Evolutionary conservation across 805 yeast genomes (phyloP).

Genomic region (Spathaspora hagerdaliae): DNA sequence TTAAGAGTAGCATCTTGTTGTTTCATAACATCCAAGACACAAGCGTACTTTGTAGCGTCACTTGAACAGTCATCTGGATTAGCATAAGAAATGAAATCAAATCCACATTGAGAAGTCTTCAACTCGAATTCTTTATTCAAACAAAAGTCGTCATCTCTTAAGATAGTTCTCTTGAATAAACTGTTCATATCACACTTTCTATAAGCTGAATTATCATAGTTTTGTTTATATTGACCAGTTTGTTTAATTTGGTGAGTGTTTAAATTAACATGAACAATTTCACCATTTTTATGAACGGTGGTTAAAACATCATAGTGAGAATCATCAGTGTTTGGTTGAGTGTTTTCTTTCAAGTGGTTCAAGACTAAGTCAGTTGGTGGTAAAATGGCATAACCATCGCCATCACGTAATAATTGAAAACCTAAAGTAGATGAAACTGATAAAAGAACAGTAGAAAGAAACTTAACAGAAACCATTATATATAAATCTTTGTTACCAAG

Average conservation of each 20-base stretch:
- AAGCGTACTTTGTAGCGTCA: conserved; percentile 7
- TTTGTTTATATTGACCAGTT: conserved; percentile 6
- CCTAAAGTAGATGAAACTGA: neutral
- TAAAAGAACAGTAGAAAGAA: conserved; percentile 3
- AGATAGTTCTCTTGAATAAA: conserved; percentile 7
- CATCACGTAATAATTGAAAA: conserved; percentile 6
- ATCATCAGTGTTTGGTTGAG: neutral
- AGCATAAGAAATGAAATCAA: conserved; percentile 7
- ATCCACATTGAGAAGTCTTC: conserved; percentile 9
- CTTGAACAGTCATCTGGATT: conserved; percentile 6
- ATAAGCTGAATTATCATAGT: conserved; percentile 8
- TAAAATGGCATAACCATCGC: conserved; percentile 8
- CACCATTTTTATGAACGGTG: conserved; percentile 8
- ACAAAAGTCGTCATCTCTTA: conserved; percentile 6
- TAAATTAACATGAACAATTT: conserved; percentile 8
- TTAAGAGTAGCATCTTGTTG: conserved; percentile 6
- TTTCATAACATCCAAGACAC: conserved; percentile 9
- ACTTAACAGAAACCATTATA: conserved; percentile 8
- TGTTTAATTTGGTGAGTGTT: conserved; percentile 7
- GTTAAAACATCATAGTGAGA: conserved; percentile 7
- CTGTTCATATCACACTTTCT: conserved; percentile 1
- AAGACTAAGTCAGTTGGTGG: conserved; percentile 11
- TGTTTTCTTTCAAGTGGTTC: conserved; percentile 4
- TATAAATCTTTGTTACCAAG: too few relatives aligned
- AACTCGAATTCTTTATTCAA: conserved; percentile 6